Base-by-base conservation (phyloP, 2,329 filamentous ascomycete genomes). In the Hymenoscyphus repandus region DNA sequence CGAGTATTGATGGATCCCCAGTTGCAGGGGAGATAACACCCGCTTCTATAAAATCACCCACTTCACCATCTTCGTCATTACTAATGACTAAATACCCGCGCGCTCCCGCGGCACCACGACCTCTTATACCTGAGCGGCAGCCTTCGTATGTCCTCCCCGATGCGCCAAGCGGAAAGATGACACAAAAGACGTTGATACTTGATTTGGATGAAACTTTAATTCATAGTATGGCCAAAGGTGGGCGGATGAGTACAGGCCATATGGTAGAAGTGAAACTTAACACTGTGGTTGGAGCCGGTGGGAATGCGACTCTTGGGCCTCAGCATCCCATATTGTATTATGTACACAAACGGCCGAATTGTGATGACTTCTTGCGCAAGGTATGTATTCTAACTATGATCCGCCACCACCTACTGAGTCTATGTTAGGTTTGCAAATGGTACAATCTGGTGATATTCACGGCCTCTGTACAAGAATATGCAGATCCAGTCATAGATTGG, bases 401-500 rank as follows among this genome's bases (percentile, higher is more conserved):
- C 34, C 18, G 32, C 15, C 15, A 27, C 11, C 15, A 15, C 13
- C 68, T 52, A 68, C 52, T 31, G 30, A 43, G 27, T 18, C 15
- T 18, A 7, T 18, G 37, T n/a, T 66, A 93, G 76, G 83, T 96
- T 42, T 90, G 85, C 75, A 96, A 96, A 73, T 99, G 93, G 93
- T 99, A 95, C 72, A 97, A 96, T 67, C 75, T 99, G 13, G 89
- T 99, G 46, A 78, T 97, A 42, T 99, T 99, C 69, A 99, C 93
- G 9, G 93, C 93, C 2, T 96, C 90, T 17, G 93, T 99, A 34
- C 93, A 99, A 68, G 93, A 99, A 69, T 99, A 99, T 65, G 93
- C 93, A 51, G 93, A 99, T 69, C 93, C 93, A 0, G 93, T 99
- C 50, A 97, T 99, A 66, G 93, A 99, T 76, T 97, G 91, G 90